Evolutionary conservation across 108 stramenopile genomes (phyloP), one percentile per base, ranked within the genome.

Genomic region (Phaeodactylum tricornutum): DNA sequence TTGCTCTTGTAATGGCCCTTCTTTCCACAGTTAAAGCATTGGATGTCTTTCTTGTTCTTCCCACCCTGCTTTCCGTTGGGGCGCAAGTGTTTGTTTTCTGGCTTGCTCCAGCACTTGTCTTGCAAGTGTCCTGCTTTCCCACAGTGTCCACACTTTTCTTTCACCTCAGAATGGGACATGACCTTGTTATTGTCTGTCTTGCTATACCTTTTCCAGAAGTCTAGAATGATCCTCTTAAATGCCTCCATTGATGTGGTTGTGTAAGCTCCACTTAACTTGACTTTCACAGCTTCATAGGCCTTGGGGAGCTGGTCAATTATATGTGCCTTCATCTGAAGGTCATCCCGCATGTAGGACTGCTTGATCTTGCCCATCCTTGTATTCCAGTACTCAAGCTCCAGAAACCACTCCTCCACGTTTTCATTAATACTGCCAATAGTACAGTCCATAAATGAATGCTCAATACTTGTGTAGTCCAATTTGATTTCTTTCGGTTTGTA

Each of bases 11-110:
- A 7, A 22, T 45, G 44, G 28, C 44, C 44, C 22, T 4, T 4
- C 44, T 45, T 8, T n/a, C 44, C 44, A 8, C 44, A 45, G 3
- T 26, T 26, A 26, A 7, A 45, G 28, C 44, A 45, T n/a, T n/a
- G n/a, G 3, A 26, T 21, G 2, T 45, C 27, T 26, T 45, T 45
- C 44, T 45, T 45, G 4, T 45, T 26, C 38, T 40, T 40, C 19
- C 21, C 19, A 40, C 38, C 38, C 21, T 40, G 38, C 3, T 40
- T 3, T 3, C 38, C 38, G n/a, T n/a, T n/a, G n/a, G n/a, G n/a
- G n/a, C n/a, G n/a, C n/a, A n/a, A n/a, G n/a, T n/a, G n/a, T n/a
- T n/a, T n/a, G n/a, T n/a, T n/a, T n/a, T n/a, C n/a, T n/a, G n/a
- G n/a, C n/a, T n/a, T n/a, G n/a, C n/a, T n/a, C n/a, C n/a, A n/a